Base-by-base conservation (phyloP, 2,329 filamentous ascomycete genomes). In the Penicillium psychrosexuale region DNA sequence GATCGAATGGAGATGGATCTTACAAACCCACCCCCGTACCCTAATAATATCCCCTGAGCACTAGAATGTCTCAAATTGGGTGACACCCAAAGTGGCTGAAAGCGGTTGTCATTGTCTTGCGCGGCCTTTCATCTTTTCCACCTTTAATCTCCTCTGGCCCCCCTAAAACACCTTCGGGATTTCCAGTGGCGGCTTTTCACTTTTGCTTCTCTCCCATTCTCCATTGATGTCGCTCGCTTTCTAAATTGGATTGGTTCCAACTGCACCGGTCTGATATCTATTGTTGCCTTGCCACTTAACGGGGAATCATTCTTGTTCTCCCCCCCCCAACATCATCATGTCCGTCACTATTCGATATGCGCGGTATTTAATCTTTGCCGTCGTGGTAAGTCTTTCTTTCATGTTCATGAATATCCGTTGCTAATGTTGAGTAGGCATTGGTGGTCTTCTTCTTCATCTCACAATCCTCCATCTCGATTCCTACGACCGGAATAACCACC, bases 371-470 rank as follows among this genome's bases (percentile, higher is more conserved):
- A 81, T 94, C 70, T 85, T 96, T 69, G 89, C 91, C 56, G 82
- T 91, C 69, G 87, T 96, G 70, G 92, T 96, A 83, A 70, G 88
- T 81, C 22, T 13, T 28, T n/a, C 5, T 22, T 27, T 8, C 19
- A 33, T 15, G 1, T 31, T 17, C 19, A 38, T 28, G 9, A 40
- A 49, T 49, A 31, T 37, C 5, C 5, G 3, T 27, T 22, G 34
- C 51, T 53, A 47, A 55, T 17, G 13, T 15, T 13, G 11, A 27
- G 17, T 57, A 84, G 81, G 77, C 84, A 54, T 75, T 95, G 60
- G 80, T 85, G 60, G 79, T 95, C 59, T 82, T 96, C 72, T 94
- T 93, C 78, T 91, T 93, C 76, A 84, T 96, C 69, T 89, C 90
- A 60, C 83, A 79, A 45, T 88, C 79, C 59, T 84, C 80, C 9